A percentile compares a stretch with the other conserved stretches of the same genome.
These are phyloP conservation scores for Termitomyces sp. DNA, from an alignment of 768 basidiomycete genomes.

Conservation along the genomic window DNA sequence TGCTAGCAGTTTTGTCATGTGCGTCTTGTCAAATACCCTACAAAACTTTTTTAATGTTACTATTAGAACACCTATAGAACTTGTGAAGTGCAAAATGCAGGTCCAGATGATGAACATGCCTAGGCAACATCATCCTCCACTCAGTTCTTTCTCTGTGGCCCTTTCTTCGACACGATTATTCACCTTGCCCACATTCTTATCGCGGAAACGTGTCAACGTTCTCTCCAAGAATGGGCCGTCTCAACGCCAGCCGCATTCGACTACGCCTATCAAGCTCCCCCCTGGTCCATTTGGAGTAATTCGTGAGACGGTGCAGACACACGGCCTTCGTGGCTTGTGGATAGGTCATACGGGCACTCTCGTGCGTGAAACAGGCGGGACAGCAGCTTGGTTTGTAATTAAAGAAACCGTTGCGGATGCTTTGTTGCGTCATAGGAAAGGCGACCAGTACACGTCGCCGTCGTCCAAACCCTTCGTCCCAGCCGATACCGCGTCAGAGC, in stretches of 20 bases:
- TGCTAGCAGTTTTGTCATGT: constrained; percentile 87
- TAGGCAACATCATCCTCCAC: constrained; percentile 7
- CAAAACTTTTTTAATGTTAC: constrained; percentile 2
- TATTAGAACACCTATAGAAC: constrained; percentile 76
- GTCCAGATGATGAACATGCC: constrained; percentile 68
- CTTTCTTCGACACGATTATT: constrained; percentile 4
- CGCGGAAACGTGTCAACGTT: neutral
- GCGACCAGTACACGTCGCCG: constrained; percentile 10
- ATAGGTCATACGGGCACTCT: constrained; percentile 84
- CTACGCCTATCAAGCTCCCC: constrained; percentile 27
- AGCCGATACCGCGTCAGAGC: constrained; percentile 20
- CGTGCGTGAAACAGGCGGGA: constrained; percentile 83
- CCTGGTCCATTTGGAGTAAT: constrained; percentile 72
- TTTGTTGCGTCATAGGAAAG: constrained; percentile 38
- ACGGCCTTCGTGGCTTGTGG: constrained; percentile 75
- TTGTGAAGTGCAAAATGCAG: constrained; percentile 92
- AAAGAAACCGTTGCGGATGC: constrained; percentile 72
- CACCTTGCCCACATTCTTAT: constrained; percentile 3
- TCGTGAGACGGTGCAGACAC: constrained; percentile 44
- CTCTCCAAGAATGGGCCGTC: neutral
- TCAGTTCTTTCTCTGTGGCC: neutral
- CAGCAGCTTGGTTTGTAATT: constrained; percentile 81
- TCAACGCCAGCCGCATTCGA: constrained; percentile 11
- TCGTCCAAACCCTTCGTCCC: constrained; percentile 2
- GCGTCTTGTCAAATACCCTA: constrained; percentile 23